A percentile compares a stretch with the other conserved stretches of the same genome.
These are phyloP conservation scores for Paramecium tetraurelia DNA, from an alignment of 73 alveolate genomes.

Conservation along the genomic window DNA sequence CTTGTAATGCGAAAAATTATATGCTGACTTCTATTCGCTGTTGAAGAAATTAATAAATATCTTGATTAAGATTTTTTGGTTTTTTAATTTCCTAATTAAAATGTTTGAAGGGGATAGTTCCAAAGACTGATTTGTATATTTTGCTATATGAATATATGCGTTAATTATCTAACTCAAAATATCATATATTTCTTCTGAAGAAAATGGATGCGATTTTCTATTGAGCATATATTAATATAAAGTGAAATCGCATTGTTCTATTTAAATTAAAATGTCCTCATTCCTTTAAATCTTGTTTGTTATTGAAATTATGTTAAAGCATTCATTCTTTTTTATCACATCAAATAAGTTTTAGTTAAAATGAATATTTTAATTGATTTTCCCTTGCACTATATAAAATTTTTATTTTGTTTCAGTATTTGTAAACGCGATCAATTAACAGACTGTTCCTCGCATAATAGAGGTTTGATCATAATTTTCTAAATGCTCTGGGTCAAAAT, in stretches of 20 bases:
- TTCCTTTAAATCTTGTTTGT: neutral
- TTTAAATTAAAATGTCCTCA: neutral
- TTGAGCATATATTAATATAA: neutral
- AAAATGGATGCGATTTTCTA: neutral
- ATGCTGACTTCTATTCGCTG: neutral
- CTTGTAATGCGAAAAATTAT: neutral
- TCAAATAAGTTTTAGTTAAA: neutral
- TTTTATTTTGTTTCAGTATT: neutral
- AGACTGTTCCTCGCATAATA: neutral
- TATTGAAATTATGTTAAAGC: neutral
- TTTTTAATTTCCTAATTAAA: neutral
- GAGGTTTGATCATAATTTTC: neutral
- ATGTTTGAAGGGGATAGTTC: neutral
- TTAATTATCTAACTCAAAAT: neutral
- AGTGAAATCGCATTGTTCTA: neutral
- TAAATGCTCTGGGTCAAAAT: neutral
- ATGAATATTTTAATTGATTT: neutral
- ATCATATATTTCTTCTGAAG: neutral
- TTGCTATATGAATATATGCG: neutral
- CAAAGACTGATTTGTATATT: neutral
- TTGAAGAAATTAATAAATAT: neutral
- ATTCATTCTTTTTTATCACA: neutral
- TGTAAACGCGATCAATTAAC: neutral
- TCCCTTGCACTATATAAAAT: neutral
- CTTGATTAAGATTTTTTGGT: neutral